Base-by-base conservation (phyloP, 2,329 filamentous ascomycete genomes). In the Ophiosphaerella herpotricha region DNA sequence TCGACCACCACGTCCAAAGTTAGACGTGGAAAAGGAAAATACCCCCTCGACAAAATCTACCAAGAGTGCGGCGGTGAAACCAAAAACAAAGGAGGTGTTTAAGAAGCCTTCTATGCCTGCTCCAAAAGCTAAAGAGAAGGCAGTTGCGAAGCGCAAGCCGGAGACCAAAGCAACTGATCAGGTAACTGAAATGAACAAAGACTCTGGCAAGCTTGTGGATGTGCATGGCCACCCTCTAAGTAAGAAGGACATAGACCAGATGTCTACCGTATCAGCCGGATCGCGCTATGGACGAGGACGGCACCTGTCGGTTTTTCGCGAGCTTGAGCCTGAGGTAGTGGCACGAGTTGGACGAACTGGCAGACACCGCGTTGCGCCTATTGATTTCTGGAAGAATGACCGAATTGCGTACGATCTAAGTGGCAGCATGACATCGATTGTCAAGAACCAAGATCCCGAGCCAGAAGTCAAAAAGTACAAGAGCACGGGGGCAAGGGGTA, bases 371-470 rank as follows among this genome's bases (percentile, higher is more conserved):
- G 86, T 90, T 54, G 84, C 85, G 52, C 94, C 92, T 0, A 75
- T 97, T 31, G 85, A 90, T 23, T 96, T 83, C 69, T 97, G 93
- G 93, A 86, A 86, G 63, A 91, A 91, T 58, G 93, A 97, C 70
- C 84, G 83, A 46, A 84, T 88, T 39, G 83, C 91, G 18, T 90
- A 86, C 64, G 85, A 87, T 43, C 78, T 82, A 14, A 82, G 85
- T 21, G 84, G 85, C 1, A 86, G 82, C 11, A 86, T 93, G 61
- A 89, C 90, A 66, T 88, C 90, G 58, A 83, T 97, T 43, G 83
- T 93, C 23, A 86, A 90, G 35, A 85, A 86, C 2, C 86, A 91
- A 49, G 85, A 88, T 32, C 77, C 83, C 29, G 74, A 75, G 39
- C 56, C 61, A 9, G 44, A 57, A 18, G 68, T 57, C 37, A 70